A percentile compares a stretch with the other conserved stretches of the same genome.
Conservation (phyloP, 768 basidiomycete species). For the Dictyophora rubrovolvata region DNA sequence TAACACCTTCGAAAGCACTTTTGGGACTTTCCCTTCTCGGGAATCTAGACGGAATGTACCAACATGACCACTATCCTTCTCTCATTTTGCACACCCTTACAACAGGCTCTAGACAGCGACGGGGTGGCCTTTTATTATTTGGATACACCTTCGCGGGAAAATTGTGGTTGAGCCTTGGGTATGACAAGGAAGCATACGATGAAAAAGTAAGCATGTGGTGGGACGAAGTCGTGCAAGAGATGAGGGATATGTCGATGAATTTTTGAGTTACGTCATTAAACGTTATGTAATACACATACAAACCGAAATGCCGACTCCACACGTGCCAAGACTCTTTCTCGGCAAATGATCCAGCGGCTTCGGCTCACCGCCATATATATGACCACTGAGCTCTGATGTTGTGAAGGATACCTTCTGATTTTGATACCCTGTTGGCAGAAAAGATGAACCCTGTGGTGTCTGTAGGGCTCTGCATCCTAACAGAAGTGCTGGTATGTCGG, state of each 20-base stretch:
- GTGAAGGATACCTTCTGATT: too few relatives aligned
- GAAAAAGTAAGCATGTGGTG: slow-evolving; percentile 58
- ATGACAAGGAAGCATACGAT: slow-evolving; percentile 70
- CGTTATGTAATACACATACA: too few relatives aligned
- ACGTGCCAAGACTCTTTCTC: too few relatives aligned
- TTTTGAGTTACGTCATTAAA: background rate
- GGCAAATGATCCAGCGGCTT: too few relatives aligned
- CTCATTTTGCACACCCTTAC: slow-evolving; percentile 58
- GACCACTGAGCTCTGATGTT: too few relatives aligned
- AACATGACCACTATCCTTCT: slow-evolving; percentile 44
- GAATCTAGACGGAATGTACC: slow-evolving; percentile 74
- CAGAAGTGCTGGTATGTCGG: background rate
- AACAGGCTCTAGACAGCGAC: slow-evolving; percentile 74
- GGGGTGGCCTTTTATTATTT: slow-evolving; percentile 73
- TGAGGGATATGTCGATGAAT: slow-evolving; percentile 33
- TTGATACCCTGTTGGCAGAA: too few relatives aligned
- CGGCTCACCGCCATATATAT: too few relatives aligned
- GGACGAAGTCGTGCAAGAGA: slow-evolving; percentile 42
- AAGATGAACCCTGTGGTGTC: background rate
- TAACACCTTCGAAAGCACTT: slow-evolving; percentile 30
- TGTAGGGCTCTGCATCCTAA: background rate
- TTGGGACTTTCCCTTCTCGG: slow-evolving; percentile 78
- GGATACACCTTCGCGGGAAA: slow-evolving; percentile 67
- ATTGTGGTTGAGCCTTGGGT: slow-evolving; percentile 72
- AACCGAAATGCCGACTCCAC: too few relatives aligned